Percentiles rank a stretch among this genome's conserved stretches.
Conservation (phyloP, 2,329 filamentous ascomycete species). For the Aspergillus eucalypticola region DNA sequence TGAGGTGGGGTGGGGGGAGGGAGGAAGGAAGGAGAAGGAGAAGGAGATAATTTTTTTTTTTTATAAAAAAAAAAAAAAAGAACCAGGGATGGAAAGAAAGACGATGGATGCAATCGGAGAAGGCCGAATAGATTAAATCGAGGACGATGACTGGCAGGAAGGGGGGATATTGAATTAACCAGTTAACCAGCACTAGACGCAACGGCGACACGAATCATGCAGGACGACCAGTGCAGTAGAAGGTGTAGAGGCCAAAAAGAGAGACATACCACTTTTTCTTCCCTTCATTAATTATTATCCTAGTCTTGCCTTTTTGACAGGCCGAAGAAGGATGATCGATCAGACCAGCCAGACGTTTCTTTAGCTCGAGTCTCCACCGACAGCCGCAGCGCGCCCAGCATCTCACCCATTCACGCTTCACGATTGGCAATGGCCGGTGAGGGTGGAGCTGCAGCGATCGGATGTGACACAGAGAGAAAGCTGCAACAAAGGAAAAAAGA, state of each 20-base stretch:
- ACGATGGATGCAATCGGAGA: background rate
- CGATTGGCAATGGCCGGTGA: background rate
- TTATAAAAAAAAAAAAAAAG: no score
- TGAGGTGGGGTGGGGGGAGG: background rate
- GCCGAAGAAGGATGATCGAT: no score
- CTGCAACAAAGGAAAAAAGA: background rate
- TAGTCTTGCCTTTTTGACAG: no score
- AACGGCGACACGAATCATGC: background rate
- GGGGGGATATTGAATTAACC: background rate
- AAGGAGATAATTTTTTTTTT: background rate
- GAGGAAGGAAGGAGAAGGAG: background rate
- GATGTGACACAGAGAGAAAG: background rate
- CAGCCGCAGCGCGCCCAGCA: no score
- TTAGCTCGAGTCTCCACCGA: background rate
- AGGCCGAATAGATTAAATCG: background rate
- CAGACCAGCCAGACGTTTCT: background rate
- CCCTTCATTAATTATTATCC: background rate
- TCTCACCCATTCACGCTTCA: background rate
- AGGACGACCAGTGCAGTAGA: background rate
- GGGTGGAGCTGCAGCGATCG: background rate
- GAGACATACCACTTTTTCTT: background rate
- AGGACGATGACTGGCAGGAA: background rate
- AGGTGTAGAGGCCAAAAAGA: background rate
- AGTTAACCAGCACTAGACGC: background rate
- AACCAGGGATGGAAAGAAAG: background rate